phyloP scores from a whole-genome alignment of 1,284 basidiomycete genomes.

The Pterula multifida region DNA sequence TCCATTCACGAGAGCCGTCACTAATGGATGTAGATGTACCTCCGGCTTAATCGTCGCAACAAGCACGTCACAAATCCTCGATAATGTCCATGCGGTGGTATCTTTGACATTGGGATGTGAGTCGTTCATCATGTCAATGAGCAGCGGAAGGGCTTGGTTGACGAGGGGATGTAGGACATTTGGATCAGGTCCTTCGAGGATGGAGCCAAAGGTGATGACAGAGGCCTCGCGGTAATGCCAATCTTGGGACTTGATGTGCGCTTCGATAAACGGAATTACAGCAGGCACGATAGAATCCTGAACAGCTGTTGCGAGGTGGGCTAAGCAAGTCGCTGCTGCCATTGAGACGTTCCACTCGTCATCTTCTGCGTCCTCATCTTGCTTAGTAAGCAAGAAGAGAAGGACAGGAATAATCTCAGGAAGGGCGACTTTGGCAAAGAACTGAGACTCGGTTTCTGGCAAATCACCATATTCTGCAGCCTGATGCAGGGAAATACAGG shows the following conservation, averaged over 20 bases:
- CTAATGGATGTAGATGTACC: slow-evolving; percentile 75
- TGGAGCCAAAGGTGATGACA: slow-evolving; percentile 96
- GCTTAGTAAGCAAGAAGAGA: slow-evolving; percentile 78
- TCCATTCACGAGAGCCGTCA: slow-evolving; percentile 77
- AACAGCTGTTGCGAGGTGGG: slow-evolving; percentile 83
- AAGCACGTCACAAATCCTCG: slow-evolving; percentile 88
- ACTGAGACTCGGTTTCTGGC: slow-evolving; percentile 80
- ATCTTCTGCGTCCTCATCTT: slow-evolving; percentile 95
- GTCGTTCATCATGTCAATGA: slow-evolving; percentile 95
- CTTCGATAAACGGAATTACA: slow-evolving; percentile 97
- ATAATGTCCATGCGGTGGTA: slow-evolving; percentile 96
- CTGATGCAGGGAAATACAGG: slow-evolving; percentile 24
- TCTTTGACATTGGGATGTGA: slow-evolving; percentile 84
- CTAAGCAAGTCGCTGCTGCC: slow-evolving; percentile 92
- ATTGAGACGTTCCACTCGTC: slow-evolving; percentile 99
- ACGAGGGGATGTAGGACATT: slow-evolving; percentile 82
- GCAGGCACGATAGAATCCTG: slow-evolving; percentile 85
- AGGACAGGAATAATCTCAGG: slow-evolving; percentile 93
- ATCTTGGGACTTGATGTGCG: slow-evolving; percentile 83
- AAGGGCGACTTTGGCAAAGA: slow-evolving; percentile 90
- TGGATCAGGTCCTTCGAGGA: slow-evolving; percentile 92
- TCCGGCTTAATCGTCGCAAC: slow-evolving; percentile 84
- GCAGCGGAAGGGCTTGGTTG: slow-evolving; percentile 85
- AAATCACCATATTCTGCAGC: slow-evolving; percentile 85
- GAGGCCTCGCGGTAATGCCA: slow-evolving; percentile 97